A percentile compares a stretch with the other conserved stretches of the same genome.
Conservation (phyloP, 2,329 filamentous ascomycete species). For the Aspergillus neoniger region DNA sequence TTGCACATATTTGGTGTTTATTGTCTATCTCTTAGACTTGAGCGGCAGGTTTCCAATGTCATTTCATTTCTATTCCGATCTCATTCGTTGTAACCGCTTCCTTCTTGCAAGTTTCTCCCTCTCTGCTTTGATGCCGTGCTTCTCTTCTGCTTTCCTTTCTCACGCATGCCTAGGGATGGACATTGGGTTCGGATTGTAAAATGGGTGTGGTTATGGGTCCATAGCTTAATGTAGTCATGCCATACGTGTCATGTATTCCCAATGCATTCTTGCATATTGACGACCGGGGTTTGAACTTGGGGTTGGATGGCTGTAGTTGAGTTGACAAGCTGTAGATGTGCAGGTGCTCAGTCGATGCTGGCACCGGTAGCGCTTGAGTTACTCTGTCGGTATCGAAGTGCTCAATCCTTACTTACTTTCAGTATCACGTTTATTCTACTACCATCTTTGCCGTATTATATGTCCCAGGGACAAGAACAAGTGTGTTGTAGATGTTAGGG, state of each 20-base stretch:
- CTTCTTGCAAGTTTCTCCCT: background rate
- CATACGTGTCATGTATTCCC: background rate
- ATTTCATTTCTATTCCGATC: background rate
- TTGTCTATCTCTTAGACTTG: slow-evolving; percentile 17
- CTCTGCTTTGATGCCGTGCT: background rate
- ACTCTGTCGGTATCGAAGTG: no score
- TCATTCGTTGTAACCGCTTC: background rate
- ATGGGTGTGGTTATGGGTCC: background rate
- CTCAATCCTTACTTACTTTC: no score
- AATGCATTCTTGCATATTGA: background rate
- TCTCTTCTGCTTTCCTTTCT: no score
- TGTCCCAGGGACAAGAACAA: no score
- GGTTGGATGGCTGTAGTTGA: background rate
- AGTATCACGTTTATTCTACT: no score
- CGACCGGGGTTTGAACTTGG: background rate
- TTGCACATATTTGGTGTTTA: slow-evolving; percentile 17
- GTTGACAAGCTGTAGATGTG: background rate
- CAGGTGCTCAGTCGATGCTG: background rate
- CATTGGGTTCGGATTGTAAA: background rate
- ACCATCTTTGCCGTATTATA: no score
- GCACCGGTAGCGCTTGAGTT: no score
- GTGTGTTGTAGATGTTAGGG: no score
- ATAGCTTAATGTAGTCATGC: slow-evolving; percentile 1
- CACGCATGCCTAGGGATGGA: background rate
- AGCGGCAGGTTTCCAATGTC: slow-evolving; percentile 10